Percentiles rank a stretch among this genome's conserved stretches.
These are phyloP conservation scores for Chloranthus sessilifolius DNA, from an alignment of 164 flowering plant species.

Conservation along the genomic window DNA sequence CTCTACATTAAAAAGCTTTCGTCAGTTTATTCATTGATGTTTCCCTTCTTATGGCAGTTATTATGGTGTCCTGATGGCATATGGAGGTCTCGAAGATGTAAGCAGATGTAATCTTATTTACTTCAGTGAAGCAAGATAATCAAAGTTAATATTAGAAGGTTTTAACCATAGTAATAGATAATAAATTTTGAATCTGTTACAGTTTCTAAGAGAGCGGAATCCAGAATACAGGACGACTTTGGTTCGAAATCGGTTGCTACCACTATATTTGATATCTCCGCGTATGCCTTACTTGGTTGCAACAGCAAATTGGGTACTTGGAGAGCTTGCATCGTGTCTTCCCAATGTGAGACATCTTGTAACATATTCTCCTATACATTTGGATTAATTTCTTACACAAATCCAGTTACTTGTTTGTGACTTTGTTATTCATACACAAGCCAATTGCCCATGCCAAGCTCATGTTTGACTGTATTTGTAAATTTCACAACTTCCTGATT, in stretches of 20 bases:
- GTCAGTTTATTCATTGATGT: constrained; percentile 7
- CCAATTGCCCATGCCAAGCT: no score
- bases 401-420: no score
- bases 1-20: neutral
- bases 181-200: no score
- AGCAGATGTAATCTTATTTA: constrained; percentile 18
- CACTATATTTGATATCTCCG: constrained; percentile 35
- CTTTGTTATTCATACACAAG: no score
- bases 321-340: constrained; percentile 71
- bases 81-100: constrained; percentile 75
- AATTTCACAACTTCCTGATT: no score
- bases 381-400: no score
- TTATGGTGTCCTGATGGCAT: constrained; percentile 80
- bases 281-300: constrained; percentile 61
- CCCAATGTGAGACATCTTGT: constrained; percentile 51
- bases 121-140: constrained; percentile 8
- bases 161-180: no score
- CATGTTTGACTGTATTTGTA: no score
- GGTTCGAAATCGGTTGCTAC: constrained; percentile 49
- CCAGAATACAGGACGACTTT: constrained; percentile 40
- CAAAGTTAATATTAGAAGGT: no score
- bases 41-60: constrained; percentile 40
- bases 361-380: no score
- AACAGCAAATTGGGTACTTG: constrained; percentile 81
- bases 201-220: constrained; percentile 61